Evolutionary conservation across 441 rosid genomes (phyloP).

Genomic region (Metrosideros polymorpha): DNA sequence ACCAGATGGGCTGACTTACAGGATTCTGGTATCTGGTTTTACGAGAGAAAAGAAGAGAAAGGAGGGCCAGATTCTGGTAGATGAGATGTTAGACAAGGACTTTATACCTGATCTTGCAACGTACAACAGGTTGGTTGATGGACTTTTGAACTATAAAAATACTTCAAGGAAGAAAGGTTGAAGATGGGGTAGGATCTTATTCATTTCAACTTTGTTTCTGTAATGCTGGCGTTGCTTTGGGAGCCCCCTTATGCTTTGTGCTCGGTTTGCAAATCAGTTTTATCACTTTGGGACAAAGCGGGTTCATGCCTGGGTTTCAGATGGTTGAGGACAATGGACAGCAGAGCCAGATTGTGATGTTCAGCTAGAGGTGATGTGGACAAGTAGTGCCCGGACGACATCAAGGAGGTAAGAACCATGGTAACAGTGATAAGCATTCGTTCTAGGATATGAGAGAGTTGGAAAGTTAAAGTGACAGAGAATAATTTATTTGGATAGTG

Average conservation of each 20-base stretch:
- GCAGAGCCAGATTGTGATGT: neutral
- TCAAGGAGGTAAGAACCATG: neutral
- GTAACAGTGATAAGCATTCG: neutral
- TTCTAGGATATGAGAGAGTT: neutral
- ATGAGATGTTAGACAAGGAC: constrained; percentile 81
- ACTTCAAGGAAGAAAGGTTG: neutral
- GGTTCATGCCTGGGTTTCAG: neutral
- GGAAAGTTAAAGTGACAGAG: neutral
- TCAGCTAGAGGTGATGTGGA: neutral
- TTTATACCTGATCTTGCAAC: constrained; percentile 62
- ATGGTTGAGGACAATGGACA: neutral
- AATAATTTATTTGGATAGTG: neutral
- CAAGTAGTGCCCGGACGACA: neutral
- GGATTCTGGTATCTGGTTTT: constrained; percentile 53
- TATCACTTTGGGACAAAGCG: neutral
- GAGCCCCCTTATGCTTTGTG: neutral
- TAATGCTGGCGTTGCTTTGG: neutral
- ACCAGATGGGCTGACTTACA: constrained; percentile 38
- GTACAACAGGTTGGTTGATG: constrained; percentile 56
- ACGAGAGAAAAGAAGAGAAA: constrained; percentile 37
- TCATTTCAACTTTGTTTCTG: neutral
- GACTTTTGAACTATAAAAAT: constrained; percentile 18
- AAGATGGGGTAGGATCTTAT: neutral
- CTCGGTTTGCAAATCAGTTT: neutral
- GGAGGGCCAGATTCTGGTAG: constrained; percentile 59